These are phyloP conservation scores for Escallonia rubra DNA, from an alignment of 129 eudicot genomes.

Conservation along the genomic window DNA sequence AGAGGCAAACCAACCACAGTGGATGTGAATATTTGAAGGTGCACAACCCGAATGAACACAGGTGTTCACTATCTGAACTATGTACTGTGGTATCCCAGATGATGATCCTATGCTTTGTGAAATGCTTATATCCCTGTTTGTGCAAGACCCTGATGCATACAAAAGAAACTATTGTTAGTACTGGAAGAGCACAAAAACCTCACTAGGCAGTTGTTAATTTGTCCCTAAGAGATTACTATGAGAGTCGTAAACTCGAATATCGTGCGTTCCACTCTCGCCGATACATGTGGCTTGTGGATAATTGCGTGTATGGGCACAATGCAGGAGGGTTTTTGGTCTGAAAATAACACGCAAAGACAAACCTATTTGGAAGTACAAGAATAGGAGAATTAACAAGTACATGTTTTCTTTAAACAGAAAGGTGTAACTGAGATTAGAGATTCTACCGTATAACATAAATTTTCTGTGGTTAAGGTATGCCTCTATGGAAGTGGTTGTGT, in stretches of 20 bases:
- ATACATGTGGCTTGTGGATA: no score
- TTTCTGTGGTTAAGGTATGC: constrained; percentile 35
- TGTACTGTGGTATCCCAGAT: constrained; percentile 57
- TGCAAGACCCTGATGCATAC: constrained; percentile 30
- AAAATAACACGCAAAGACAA: neutral
- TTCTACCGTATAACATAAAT: constrained; percentile 46
- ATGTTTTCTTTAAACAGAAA: neutral
- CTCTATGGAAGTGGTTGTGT: constrained; percentile 19
- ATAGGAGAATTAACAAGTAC: neutral
- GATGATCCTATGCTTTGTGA: constrained; percentile 60
- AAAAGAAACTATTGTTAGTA: neutral
- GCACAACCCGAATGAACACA: constrained; percentile 50
- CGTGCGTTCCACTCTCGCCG: no score
- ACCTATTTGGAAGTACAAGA: neutral
- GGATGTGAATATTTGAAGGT: constrained; percentile 70
- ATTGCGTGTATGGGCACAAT: no score
- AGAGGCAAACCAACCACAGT: constrained; percentile 78
- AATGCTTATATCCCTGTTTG: constrained; percentile 59
- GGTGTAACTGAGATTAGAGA: neutral
- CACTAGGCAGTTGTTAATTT: no score
- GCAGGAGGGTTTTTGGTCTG: no score
- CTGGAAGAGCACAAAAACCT: neutral
- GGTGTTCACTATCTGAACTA: constrained; percentile 66
- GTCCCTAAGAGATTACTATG: no score
- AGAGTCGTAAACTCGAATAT: no score